Base-by-base conservation (phyloP, 2,329 filamentous ascomycete species). In the Fusarium longipes region DNA sequence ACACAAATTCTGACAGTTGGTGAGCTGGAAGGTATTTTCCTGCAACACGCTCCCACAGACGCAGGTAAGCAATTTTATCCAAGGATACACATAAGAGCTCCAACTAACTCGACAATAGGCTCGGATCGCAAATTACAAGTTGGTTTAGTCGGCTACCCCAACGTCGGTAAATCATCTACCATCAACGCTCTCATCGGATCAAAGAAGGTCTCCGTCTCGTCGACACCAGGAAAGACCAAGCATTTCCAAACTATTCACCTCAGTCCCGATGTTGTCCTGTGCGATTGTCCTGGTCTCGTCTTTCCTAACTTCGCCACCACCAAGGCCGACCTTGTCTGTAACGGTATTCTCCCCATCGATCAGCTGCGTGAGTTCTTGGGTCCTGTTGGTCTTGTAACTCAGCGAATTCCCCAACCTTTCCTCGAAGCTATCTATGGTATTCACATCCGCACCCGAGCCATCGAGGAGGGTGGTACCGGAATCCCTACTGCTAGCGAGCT, bases 211-310 rank as follows among this genome's bases (percentile, higher is more conserved):
- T 98, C 95, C 0, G 96, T 99, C 36, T 99, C 96, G 17, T 91
- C 95, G 15, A 99, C 96, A 2, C 96, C 96, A 6, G 96, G 96
- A 77, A 99, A 99, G 82, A 99, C 96, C 15, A 99, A 99, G 83
- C 96, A 99, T 75, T 99, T 99, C 82, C 96, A 99, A 79, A 99
- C 96, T 2, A 96, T 99, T 60, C 94, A 97, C 77, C 87, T 99
- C 30, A 96, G 92, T 60, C 91, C 96, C 1, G 88, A 89, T 60
- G 93, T 99, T 65, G 87, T 98, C 44, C 87, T 99, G 8, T 98
- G 96, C 80, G 96, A 99, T 89, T 99, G 96, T 76, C 96, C 96
- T 11, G 96, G 96, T 90, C 89, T 99, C 20, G 96, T 99, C 2
- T 98, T 99, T 78, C 94, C 96, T 73, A 98, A 98, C 81, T 99